These are phyloP conservation scores for Zangia roseola DNA, from an alignment of 768 basidiomycete species.

Conservation along the genomic window DNA sequence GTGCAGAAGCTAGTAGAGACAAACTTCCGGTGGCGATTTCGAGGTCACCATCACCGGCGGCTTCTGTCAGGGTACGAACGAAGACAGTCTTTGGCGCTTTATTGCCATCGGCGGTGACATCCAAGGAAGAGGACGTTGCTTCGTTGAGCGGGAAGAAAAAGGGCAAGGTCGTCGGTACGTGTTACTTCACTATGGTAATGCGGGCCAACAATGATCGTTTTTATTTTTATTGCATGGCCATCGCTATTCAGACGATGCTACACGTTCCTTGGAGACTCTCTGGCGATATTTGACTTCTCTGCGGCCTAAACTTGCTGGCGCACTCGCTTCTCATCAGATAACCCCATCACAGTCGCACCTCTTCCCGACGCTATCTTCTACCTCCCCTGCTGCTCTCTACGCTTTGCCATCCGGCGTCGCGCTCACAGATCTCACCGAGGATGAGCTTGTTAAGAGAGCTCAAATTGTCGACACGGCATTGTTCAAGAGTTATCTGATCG, in stretches of 20 bases:
- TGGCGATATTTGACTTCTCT: constrained; percentile 87
- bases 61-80: constrained; percentile 49
- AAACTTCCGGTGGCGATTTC: constrained; percentile 18
- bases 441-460: constrained; percentile 83
- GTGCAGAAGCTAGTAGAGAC: constrained; percentile 21
- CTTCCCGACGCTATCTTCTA: constrained; percentile 67
- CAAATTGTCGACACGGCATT: constrained; percentile 95
- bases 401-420: constrained; percentile 70
- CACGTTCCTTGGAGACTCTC: constrained; percentile 82
- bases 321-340: constrained; percentile 66
- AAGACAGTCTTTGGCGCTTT: constrained; percentile 57
- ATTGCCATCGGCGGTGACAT: constrained; percentile 22
- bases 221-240: not conserved
- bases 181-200: constrained; percentile 25
- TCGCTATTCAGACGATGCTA: constrained; percentile 49
- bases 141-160: constrained; percentile 46
- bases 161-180: constrained; percentile 30
- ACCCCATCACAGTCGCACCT: constrained; percentile 69
- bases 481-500: constrained; percentile 88
- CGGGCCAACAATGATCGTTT: not conserved
- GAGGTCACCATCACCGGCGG: constrained; percentile 35
- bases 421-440: constrained; percentile 68
- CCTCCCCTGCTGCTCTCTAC: constrained; percentile 73
- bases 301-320: constrained; percentile 80
- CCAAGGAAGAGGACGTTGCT: constrained; percentile 63